phyloP scores from a whole-genome alignment of 345 rosid genomes.

The Limnanthes douglasii region DNA sequence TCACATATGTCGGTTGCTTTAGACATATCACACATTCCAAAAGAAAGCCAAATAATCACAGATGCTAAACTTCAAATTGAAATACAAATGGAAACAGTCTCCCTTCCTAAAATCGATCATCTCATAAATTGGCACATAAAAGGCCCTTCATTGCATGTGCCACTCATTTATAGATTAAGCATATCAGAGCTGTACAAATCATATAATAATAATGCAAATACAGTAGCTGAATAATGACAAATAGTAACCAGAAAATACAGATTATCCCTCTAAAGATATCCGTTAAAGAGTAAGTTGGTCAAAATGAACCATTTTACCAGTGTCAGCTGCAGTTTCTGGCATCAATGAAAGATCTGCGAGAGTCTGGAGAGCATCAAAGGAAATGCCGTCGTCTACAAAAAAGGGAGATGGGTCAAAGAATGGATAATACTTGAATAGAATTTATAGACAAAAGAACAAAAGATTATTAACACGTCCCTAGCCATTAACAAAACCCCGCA shows the following conservation, averaged over 20 bases:
- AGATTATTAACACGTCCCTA: too few relatives aligned
- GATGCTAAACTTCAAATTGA: too few relatives aligned
- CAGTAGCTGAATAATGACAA: not conserved
- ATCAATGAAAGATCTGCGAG: slow-evolving; percentile 60
- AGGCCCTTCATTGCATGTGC: not conserved
- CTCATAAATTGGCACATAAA: not conserved
- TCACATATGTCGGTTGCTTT: too few relatives aligned
- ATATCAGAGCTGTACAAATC: not conserved
- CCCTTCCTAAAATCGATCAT: too few relatives aligned
- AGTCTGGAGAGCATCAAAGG: slow-evolving; percentile 70
- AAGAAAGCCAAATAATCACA: too few relatives aligned
- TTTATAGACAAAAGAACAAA: too few relatives aligned
- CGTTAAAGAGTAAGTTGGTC: not conserved
- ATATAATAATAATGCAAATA: not conserved
- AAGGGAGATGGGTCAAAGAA: slow-evolving; percentile 6
- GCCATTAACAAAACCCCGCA: too few relatives aligned
- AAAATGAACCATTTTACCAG: slow-evolving; percentile 29
- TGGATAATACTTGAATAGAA: not conserved
- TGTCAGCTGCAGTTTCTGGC: slow-evolving; percentile 54
- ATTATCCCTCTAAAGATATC: not conserved
- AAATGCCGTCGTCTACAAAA: slow-evolving; percentile 38
- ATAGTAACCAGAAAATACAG: not conserved
- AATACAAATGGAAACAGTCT: too few relatives aligned
- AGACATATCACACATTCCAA: too few relatives aligned
- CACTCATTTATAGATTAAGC: not conserved